Base-by-base conservation (phyloP, 192 early-diverging fungal species). In the Backusella mclennaniae region DNA sequence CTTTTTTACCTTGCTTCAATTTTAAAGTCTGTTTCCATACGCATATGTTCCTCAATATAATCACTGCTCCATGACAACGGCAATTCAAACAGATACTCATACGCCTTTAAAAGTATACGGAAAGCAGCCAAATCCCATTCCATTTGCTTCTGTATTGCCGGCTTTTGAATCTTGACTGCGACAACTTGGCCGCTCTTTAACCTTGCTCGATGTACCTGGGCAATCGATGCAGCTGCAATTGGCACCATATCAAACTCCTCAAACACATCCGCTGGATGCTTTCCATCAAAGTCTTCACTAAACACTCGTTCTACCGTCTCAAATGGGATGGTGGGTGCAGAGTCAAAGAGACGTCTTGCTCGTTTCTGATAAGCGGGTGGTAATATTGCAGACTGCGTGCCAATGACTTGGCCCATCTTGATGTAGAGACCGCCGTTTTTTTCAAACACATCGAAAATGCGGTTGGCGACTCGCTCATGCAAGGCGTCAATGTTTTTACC, bases 91-190 rank as follows among this genome's bases (percentile, higher is more conserved):
- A 94, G 74, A 14, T 82, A 83, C 80, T 97, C 93, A 38, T 96
- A 87, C 0, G 86, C 66, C 26, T 83, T 70, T 44, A 92, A 81
- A 29, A 96, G 82, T 26, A 90, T 38, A n/a, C 89, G 83, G 73
- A 91, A 89, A 9, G 92, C 90, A 41, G 89, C 78, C 74, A 98
- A 74, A 79, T 98, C 97, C 89, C 92, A 92, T 35, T 87, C 89
- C 29, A 97, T 95, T 83, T 98, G 97, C 35, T 87, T 76, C 56
- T 78, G 80, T 35, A 98, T 96, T 74, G 92, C 93, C 0, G 96
- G 97, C 73, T 97, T 98, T 73, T 98, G 97, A 4, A 98, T 84
- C 85, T 98, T 98, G 33, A 98, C 95, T 0, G 97, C 97, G 6
- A 98, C 95, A 0, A 72, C 56, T 9, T 88, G 87, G 8, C 92